phyloP scores from a whole-genome alignment of 1,284 basidiomycete species.

The Megacollybia platyphylla region DNA sequence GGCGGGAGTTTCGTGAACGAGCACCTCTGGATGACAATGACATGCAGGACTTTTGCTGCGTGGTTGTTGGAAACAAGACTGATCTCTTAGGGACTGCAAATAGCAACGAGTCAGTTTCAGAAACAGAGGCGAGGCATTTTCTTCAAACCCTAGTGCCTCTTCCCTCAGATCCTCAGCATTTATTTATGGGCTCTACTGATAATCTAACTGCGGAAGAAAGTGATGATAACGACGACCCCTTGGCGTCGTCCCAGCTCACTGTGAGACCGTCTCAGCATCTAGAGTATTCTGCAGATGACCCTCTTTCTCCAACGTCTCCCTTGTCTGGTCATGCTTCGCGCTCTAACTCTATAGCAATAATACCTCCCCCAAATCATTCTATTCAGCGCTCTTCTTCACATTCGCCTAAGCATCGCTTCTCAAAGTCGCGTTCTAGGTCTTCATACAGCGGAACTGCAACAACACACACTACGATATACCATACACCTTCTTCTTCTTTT shows the following conservation, averaged over 20 bases:
- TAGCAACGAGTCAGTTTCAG: constrained; percentile 14
- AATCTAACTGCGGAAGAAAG: constrained; percentile 2
- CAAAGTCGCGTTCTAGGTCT: constrained; percentile 27
- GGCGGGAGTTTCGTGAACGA: constrained; percentile 55
- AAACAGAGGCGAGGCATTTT: constrained; percentile 25
- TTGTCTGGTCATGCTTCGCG: constrained; percentile 5
- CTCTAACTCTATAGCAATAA: constrained; percentile 18
- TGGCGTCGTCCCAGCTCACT: constrained; percentile 7
- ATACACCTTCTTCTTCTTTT: constrained; percentile 65
- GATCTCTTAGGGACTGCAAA: constrained; percentile 30
- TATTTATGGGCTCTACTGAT: not conserved
- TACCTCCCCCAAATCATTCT: constrained; percentile 1
- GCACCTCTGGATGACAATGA: constrained; percentile 57
- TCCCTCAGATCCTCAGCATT: constrained; percentile 1
- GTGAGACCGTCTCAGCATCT: constrained; percentile 1
- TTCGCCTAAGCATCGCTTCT: constrained; percentile 16
- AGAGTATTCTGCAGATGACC: not conserved
- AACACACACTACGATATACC: constrained; percentile 49
- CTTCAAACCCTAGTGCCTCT: constrained; percentile 46
- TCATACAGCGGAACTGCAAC: constrained; percentile 36
- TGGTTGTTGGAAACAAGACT: constrained; percentile 72
- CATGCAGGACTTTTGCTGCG: constrained; percentile 51
- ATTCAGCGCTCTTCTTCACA: constrained; percentile 10
- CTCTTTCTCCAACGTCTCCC: not conserved
- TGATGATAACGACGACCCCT: constrained; percentile 8